Percentiles rank a stretch among this genome's conserved stretches.
Conservation (phyloP, 371 early-diverging fungal species). For the Mortierella sp. region DNA sequence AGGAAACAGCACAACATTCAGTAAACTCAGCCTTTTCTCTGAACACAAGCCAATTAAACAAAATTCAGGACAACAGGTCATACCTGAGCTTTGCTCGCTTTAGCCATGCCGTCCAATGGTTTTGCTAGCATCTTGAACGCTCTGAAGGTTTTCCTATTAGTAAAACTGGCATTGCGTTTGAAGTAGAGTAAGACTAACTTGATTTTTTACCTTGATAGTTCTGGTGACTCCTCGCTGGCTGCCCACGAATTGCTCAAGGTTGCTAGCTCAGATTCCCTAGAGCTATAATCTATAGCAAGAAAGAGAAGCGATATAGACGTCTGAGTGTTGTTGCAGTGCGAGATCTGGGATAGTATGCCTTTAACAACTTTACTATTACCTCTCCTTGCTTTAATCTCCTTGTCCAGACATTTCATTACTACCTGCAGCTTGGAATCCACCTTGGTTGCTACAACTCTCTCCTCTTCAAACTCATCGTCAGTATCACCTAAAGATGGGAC, state of each 20-base stretch:
- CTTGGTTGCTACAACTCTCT: slow-evolving; percentile 24
- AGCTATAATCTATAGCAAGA: slow-evolving; percentile 35
- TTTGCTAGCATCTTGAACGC: slow-evolving; percentile 44
- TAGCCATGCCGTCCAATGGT: slow-evolving; percentile 49
- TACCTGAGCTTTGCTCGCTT: slow-evolving; percentile 56
- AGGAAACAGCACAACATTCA: neutral
- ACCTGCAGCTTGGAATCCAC: slow-evolving; percentile 40
- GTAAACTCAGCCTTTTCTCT: neutral
- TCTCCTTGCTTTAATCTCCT: slow-evolving; percentile 52
- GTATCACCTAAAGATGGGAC: slow-evolving; percentile 33
- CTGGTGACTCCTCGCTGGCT: slow-evolving; percentile 28
- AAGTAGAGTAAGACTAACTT: neutral
- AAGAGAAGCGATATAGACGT: too few species aligned
- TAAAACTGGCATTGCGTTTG: neutral
- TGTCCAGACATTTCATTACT: slow-evolving; percentile 44
- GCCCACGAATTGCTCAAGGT: slow-evolving; percentile 39
- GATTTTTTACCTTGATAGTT: slow-evolving; percentile 36
- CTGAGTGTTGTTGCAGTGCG: neutral
- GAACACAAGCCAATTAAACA: too few species aligned
- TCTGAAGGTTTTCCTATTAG: slow-evolving; percentile 6
- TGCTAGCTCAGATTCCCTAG: slow-evolving; percentile 48
- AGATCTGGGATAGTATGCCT: neutral
- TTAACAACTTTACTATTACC: slow-evolving; percentile 8
- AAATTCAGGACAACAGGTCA: neutral
- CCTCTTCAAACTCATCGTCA: slow-evolving; percentile 56